Evolutionary conservation across 2,329 filamentous ascomycete species (phyloP).

Genomic region (Venturia pyrina): DNA sequence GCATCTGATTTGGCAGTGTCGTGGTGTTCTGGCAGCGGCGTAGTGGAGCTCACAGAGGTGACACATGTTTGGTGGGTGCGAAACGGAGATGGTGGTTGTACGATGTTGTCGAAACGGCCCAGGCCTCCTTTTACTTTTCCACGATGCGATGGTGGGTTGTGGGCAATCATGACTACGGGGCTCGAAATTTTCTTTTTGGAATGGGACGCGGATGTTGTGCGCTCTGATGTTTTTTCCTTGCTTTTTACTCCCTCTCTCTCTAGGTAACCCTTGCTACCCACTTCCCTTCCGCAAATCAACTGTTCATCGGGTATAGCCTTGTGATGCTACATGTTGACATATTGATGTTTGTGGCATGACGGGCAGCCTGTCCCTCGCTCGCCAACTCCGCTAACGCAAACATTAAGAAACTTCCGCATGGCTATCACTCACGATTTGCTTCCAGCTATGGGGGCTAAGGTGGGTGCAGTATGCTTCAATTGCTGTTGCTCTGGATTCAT

Average conservation of each 20-base stretch:
- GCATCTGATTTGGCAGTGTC: constrained; percentile 1
- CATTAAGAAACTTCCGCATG: background rate
- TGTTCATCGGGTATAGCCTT: background rate
- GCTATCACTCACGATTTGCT: too few relatives aligned
- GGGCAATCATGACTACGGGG: background rate
- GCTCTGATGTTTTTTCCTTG: background rate
- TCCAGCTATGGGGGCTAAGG: too few relatives aligned
- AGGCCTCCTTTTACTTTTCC: background rate
- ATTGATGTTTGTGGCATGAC: background rate
- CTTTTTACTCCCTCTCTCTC: background rate
- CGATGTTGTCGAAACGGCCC: constrained; percentile 1
- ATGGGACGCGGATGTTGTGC: background rate
- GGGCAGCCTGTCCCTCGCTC: background rate
- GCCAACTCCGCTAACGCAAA: background rate
- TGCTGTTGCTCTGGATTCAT: too few relatives aligned
- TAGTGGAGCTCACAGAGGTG: background rate
- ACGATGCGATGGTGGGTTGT: background rate
- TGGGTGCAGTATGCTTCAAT: too few relatives aligned
- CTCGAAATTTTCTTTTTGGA: background rate
- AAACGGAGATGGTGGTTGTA: background rate
- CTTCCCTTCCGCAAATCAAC: background rate
- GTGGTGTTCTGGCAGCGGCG: background rate
- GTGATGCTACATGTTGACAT: background rate
- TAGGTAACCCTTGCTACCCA: background rate
- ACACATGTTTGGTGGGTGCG: background rate